phyloP scores from a whole-genome alignment of 2,329 filamentous ascomycete species.

The Fusarium sp. region DNA sequence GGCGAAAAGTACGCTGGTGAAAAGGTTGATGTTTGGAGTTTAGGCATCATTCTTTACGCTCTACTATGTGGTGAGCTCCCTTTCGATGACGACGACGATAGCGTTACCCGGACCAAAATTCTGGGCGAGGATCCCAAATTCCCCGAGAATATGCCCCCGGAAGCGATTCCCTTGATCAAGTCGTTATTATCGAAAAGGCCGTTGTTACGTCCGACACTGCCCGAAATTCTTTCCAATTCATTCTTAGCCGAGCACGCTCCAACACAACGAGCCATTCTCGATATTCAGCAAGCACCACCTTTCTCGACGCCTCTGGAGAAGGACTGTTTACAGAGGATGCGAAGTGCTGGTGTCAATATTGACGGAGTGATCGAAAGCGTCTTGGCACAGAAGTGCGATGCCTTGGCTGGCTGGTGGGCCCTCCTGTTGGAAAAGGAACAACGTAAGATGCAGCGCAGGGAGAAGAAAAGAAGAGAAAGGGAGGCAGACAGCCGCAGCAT shows the following conservation, averaged over 20 bases:
- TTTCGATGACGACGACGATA: slow-evolving; percentile 96
- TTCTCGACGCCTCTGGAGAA: slow-evolving; percentile 91
- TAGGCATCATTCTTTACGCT: slow-evolving; percentile 87
- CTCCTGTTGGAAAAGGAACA: slow-evolving; percentile 94
- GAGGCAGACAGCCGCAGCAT: slow-evolving; percentile 85
- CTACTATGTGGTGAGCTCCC: slow-evolving; percentile 87
- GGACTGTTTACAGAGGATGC: slow-evolving; percentile 92
- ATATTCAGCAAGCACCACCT: slow-evolving; percentile 81
- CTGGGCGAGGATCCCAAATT: slow-evolving; percentile 87
- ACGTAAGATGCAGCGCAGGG: slow-evolving; percentile 82
- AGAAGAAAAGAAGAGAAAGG: slow-evolving; percentile 85
- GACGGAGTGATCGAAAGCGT: slow-evolving; percentile 96
- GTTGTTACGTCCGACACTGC: slow-evolving; percentile 81
- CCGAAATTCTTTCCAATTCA: slow-evolving; percentile 87
- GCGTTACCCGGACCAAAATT: slow-evolving; percentile 85
- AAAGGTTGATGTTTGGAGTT: slow-evolving; percentile 96
- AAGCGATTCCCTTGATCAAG: slow-evolving; percentile 82
- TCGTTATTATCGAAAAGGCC: slow-evolving; percentile 91
- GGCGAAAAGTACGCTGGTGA: slow-evolving; percentile 98
- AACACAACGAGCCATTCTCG: slow-evolving; percentile 89
- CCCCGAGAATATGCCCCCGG: slow-evolving; percentile 81
- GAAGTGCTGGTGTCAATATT: slow-evolving; percentile 91
- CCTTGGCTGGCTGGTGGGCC: slow-evolving; percentile 95
- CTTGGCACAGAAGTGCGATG: slow-evolving; percentile 87
- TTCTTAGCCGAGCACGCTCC: slow-evolving; percentile 90